These are phyloP conservation scores for Crataegus laevigata DNA, from an alignment of 306 rosid species.

Conservation along the genomic window DNA sequence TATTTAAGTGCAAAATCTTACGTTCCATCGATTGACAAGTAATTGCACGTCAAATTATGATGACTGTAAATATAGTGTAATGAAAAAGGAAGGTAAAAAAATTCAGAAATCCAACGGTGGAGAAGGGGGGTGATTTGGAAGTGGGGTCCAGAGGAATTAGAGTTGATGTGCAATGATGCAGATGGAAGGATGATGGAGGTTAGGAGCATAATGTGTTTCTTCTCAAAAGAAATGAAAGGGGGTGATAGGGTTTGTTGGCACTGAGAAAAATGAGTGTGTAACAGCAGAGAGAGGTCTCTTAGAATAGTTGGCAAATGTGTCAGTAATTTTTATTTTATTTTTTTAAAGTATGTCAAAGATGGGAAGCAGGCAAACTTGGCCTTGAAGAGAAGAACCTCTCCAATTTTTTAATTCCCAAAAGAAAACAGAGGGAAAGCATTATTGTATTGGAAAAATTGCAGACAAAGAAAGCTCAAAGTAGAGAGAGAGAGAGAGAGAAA, in stretches of 20 bases:
- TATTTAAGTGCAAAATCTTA: too few species aligned
- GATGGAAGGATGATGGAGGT: constrained; percentile 48
- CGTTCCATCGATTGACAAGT: too few species aligned
- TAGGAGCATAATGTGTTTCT: constrained; percentile 45
- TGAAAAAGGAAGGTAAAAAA: too few species aligned
- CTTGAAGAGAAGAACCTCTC: constrained; percentile 85
- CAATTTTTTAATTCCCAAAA: constrained; percentile 7
- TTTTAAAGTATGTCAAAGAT: constrained; percentile 40
- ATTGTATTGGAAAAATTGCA: background rate
- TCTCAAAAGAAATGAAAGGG: constrained; percentile 40
- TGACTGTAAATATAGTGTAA: too few species aligned
- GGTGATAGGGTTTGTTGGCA: constrained; percentile 59
- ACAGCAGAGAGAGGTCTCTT: constrained; percentile 65
- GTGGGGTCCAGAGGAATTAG: constrained; percentile 24
- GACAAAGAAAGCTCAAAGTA: background rate
- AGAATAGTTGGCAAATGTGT: constrained; percentile 90
- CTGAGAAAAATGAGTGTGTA: constrained; percentile 75
- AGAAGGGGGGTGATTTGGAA: constrained; percentile 14
- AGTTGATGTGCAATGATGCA: constrained; percentile 28
- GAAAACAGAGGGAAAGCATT: background rate
- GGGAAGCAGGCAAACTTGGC: constrained; percentile 62
- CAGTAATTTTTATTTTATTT: constrained; percentile 26
- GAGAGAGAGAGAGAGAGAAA: constrained; percentile 22
- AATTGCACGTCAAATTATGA: too few species aligned
- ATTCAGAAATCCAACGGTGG: background rate